Conservation (phyloP, 1,284 basidiomycete genomes). For the Meira miltonrushii region DNA sequence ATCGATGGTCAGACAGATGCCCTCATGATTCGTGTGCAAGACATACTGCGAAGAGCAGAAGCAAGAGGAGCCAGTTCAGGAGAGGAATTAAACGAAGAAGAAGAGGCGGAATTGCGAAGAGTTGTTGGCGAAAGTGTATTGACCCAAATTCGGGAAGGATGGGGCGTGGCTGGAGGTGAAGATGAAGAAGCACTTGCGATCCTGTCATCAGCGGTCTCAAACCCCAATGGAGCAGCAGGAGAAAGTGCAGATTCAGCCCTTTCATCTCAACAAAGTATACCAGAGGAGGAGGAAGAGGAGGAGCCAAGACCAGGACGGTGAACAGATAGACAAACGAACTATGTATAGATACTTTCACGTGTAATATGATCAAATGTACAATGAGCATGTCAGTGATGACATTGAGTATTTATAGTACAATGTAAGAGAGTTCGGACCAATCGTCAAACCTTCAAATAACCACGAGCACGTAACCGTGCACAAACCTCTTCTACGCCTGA, state of each 20-base stretch:
- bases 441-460: neutral
- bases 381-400: too few species aligned
- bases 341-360: too few species aligned
- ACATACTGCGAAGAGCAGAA: constrained; percentile 12
- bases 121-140: constrained; percentile 36
- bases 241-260: neutral
- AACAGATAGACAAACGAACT: too few species aligned
- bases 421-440: too few species aligned
- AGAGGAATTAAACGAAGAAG: constrained; percentile 14
- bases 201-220: neutral
- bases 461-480: neutral
- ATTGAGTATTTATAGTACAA: too few species aligned
- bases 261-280: neutral
- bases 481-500: constrained; percentile 13
- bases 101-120: constrained; percentile 23
- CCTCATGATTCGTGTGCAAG: constrained; percentile 32
- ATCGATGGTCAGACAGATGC: constrained; percentile 28
- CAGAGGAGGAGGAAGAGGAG: constrained; percentile 1
- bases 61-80: constrained; percentile 11
- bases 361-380: too few species aligned
- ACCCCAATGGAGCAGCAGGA: neutral
- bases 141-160: constrained; percentile 37
- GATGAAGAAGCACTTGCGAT: neutral
- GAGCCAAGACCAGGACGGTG: neutral
- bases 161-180: constrained; percentile 1